These are phyloP conservation scores for Aspergillus steynii DNA, from an alignment of 495 filamentous ascomycete genomes.

Conservation along the genomic window DNA sequence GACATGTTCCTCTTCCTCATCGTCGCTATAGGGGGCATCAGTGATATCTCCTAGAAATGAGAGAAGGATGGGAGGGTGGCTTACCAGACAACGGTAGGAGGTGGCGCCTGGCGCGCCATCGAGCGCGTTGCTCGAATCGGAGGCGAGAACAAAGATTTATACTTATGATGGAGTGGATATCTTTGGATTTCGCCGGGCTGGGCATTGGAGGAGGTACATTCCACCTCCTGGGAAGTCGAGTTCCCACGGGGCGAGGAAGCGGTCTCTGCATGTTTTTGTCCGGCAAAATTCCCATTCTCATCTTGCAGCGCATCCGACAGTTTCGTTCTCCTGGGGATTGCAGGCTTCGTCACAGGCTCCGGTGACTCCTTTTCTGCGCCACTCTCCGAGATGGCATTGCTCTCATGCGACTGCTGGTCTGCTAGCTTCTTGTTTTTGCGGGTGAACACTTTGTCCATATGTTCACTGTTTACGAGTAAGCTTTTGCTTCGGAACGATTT, in stretches of 20 bases:
- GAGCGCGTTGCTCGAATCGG: slow-evolving; percentile 32
- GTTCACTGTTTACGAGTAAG: slow-evolving; percentile 27
- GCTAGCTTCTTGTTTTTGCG: slow-evolving; percentile 12
- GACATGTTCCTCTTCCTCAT: slow-evolving; percentile 12
- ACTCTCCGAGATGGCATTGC: not conserved
- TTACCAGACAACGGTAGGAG: slow-evolving; percentile 23
- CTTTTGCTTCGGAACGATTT: not conserved
- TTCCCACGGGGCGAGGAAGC: not conserved
- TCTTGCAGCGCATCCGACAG: slow-evolving; percentile 36
- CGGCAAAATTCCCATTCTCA: slow-evolving; percentile 14
- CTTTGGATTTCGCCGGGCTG: not conserved
- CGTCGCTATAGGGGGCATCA: slow-evolving; percentile 13
- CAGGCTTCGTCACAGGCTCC: slow-evolving; percentile 1
- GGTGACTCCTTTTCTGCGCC: slow-evolving; percentile 7
- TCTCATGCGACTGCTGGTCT: not conserved
- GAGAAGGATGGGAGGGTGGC: slow-evolving; percentile 2
- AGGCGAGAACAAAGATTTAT: not conserved
- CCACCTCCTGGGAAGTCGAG: not conserved
- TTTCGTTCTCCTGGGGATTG: slow-evolving; percentile 28
- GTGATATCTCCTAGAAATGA: not conserved
- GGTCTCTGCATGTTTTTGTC: slow-evolving; percentile 7
- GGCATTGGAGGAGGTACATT: not conserved
- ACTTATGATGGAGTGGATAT: not conserved
- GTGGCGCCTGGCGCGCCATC: slow-evolving; percentile 26
- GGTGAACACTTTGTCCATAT: slow-evolving; percentile 40